phyloP scores from a whole-genome alignment of 495 filamentous ascomycete genomes.

The Penicillium simplicissimum region DNA sequence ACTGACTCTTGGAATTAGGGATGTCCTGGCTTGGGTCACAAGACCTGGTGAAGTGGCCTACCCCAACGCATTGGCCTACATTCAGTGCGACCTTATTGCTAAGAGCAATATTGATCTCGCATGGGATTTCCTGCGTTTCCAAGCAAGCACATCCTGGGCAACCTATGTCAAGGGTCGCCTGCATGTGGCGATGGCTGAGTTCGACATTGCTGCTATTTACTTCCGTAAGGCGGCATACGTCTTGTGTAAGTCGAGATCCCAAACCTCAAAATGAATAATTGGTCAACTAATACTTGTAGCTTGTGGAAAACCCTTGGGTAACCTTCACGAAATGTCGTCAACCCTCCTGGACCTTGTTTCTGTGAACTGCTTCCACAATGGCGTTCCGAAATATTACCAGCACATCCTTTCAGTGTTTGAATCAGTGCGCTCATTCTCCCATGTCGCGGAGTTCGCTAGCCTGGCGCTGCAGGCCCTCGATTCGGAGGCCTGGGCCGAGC shows the following conservation, averaged over 20 bases:
- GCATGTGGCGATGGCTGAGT: slow-evolving; percentile 69
- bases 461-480: slow-evolving; percentile 69
- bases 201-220: slow-evolving; percentile 66
- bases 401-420: slow-evolving; percentile 86
- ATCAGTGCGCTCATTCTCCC: slow-evolving; percentile 67
- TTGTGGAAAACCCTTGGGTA: slow-evolving; percentile 46
- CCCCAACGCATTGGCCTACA: slow-evolving; percentile 51
- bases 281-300: slow-evolving; percentile 29
- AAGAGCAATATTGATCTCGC: slow-evolving; percentile 71
- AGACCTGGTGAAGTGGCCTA: slow-evolving; percentile 46
- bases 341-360: slow-evolving; percentile 72
- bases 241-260: slow-evolving; percentile 61
- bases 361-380: slow-evolving; percentile 69
- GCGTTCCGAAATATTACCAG: slow-evolving; percentile 79
- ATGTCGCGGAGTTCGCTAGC: slow-evolving; percentile 81
- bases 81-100: slow-evolving; percentile 71
- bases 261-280: slow-evolving; percentile 1
- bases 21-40: slow-evolving; percentile 52
- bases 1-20: slow-evolving; percentile 49
- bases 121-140: slow-evolving; percentile 70
- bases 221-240: slow-evolving; percentile 84
- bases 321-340: slow-evolving; percentile 51
- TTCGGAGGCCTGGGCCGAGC: slow-evolving; percentile 42
- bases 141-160: slow-evolving; percentile 66
- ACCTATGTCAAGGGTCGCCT: slow-evolving; percentile 86